Percentiles rank a stretch among this genome's conserved stretches.
Conservation (phyloP, 2,329 filamentous ascomycete genomes). For the Pseudogymnoascus sp. region DNA sequence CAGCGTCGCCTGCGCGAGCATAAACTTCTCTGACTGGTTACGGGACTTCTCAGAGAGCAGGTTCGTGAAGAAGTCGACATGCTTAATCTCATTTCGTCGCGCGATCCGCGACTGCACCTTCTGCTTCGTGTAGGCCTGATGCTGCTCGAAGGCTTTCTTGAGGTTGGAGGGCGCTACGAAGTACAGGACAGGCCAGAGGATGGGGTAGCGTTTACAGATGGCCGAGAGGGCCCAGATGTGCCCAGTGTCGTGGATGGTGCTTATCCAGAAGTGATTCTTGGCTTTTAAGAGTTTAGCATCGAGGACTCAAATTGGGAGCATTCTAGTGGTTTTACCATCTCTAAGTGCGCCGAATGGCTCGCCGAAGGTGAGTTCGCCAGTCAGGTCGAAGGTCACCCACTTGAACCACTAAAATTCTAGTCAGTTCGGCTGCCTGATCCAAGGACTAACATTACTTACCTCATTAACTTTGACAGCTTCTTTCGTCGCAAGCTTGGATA, state of each 20-base stretch:
- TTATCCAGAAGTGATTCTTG: conserved; percentile 23
- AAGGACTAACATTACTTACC: conserved; percentile 22
- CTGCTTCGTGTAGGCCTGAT: neutral
- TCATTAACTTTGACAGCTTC: conserved; percentile 24
- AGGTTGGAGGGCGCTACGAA: neutral
- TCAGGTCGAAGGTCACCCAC: conserved; percentile 26
- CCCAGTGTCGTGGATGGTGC: conserved; percentile 16
- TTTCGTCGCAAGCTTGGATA: conserved; percentile 23
- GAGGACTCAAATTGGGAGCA: conserved; percentile 21
- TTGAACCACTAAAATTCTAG: conserved; percentile 54
- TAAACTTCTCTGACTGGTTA: neutral
- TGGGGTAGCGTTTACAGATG: neutral
- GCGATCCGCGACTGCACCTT: neutral
- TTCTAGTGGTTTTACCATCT: conserved; percentile 21
- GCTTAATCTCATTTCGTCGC: neutral
- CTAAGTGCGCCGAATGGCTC: conserved; percentile 26
- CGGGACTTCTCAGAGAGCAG: neutral
- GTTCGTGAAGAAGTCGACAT: neutral
- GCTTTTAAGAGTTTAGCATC: conserved; percentile 17
- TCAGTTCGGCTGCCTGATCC: conserved; percentile 22
- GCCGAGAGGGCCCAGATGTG: neutral
- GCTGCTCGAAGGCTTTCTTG: neutral
- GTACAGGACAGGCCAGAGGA: neutral
- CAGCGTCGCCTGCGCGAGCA: neutral
- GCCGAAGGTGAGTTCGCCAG: conserved; percentile 27